phyloP scores from a whole-genome alignment of 352 stramenopile species.

The Pythium oligandrum region DNA sequence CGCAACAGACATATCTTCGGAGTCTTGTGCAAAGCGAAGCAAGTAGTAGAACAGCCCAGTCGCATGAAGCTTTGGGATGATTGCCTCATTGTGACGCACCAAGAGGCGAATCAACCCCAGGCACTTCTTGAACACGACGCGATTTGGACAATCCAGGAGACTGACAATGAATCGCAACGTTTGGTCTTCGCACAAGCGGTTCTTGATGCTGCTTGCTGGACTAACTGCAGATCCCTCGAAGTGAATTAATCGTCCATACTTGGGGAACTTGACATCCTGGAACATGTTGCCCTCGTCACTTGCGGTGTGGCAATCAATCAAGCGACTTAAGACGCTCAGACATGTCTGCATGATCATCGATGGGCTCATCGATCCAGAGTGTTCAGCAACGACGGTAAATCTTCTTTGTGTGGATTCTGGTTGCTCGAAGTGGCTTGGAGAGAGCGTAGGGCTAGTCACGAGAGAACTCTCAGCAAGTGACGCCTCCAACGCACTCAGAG shows the following conservation, averaged over 20 bases:
- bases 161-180: slow-evolving; percentile 79
- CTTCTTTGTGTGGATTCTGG: slow-evolving; percentile 22
- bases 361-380: slow-evolving; percentile 72
- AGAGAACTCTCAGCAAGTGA: slow-evolving; percentile 23
- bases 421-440: slow-evolving; percentile 19
- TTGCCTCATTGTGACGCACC: slow-evolving; percentile 79
- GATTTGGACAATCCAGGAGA: slow-evolving; percentile 75
- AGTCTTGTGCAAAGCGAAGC: slow-evolving; percentile 70
- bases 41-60: slow-evolving; percentile 88
- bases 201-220: slow-evolving; percentile 75
- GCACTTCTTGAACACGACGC: slow-evolving; percentile 82
- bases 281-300: slow-evolving; percentile 78
- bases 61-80: slow-evolving; percentile 78
- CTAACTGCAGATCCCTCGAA: slow-evolving; percentile 78
- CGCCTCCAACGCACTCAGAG: slow-evolving; percentile 59
- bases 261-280: slow-evolving; percentile 73
- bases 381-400: slow-evolving; percentile 72
- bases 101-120: slow-evolving; percentile 76
- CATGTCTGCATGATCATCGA: slow-evolving; percentile 89
- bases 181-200: slow-evolving; percentile 63
- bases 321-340: slow-evolving; percentile 71
- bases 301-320: slow-evolving; percentile 81
- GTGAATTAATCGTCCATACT: slow-evolving; percentile 74
- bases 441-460: slow-evolving; percentile 16
- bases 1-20: slow-evolving; percentile 80